Evolutionary conservation across 1,139 yeast genomes (phyloP), one percentile per base, ranked within the genome.

Genomic region (Kurtzmaniella quercitrusa): DNA sequence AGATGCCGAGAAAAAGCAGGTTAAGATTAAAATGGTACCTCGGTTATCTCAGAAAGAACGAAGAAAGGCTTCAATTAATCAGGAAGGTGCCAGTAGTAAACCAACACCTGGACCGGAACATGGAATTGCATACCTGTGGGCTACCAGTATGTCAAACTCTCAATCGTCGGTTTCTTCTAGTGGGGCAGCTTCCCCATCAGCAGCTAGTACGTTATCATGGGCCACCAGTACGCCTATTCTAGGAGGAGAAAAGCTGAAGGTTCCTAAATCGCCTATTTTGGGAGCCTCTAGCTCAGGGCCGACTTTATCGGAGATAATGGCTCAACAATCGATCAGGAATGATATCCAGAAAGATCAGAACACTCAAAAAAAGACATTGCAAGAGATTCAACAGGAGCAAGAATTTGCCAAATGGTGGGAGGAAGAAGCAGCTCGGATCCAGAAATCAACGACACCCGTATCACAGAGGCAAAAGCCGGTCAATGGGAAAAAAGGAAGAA

Each of bases 341-440:
- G 75, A 73, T 46, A 65, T 63, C 42, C 56, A 60, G 1, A 60
- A 62, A 37, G 50, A 57, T n/a, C 65, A 58, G 45, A 67, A 59
- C 29, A 41, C 40, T 1, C 65, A 64, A 41, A 51, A 61, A 33
- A 73, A 66, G 48, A 74, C 85, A 2, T 63, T 87, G 34, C 79
- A 75, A 37, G 95, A 87, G 49, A 76, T 86, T 42, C 89, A 82
- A 59, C 81, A 82, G 52, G 95, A 87, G 53, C 88, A 85, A 55
- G 89, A 82, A 56, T 87, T 87, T 65, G 86, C 81, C 16, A 71
- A 65, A 48, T 87, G 95, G 95, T 87, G 94, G 91, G 84, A 77
- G 41, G 81, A 79, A 50, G 95, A 87, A 55, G 71, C 85, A 34
- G 68, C 68, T 17, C 65, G 77, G 41, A 85, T 82, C 8, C 90